A percentile compares a stretch with the other conserved stretches of the same genome.
These are phyloP conservation scores for Ophiostoma quercus DNA, from an alignment of 2,329 filamentous ascomycete genomes.

Conservation along the genomic window DNA sequence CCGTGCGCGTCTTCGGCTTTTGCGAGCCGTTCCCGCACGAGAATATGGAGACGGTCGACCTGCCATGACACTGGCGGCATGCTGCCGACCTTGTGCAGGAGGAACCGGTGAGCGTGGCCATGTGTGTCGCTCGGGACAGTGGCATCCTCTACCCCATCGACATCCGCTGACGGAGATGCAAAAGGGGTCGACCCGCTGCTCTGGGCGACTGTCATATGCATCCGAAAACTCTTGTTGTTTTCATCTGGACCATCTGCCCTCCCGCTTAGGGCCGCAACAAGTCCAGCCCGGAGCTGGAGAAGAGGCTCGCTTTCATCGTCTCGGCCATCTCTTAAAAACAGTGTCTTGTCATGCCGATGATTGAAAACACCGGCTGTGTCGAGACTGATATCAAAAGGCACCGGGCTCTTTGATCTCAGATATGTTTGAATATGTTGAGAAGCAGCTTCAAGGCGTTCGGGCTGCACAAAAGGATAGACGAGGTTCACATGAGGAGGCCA, in stretches of 20 bases:
- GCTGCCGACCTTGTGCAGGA: slow-evolving; percentile 48
- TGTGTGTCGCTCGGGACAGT: slow-evolving; percentile 33
- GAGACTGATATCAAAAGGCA: slow-evolving; percentile 34
- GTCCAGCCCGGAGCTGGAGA: slow-evolving; percentile 33
- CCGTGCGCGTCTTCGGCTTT: not conserved
- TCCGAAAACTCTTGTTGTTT: slow-evolving; percentile 31
- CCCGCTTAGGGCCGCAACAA: slow-evolving; percentile 36
- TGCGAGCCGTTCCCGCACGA: slow-evolving; percentile 44
- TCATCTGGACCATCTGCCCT: slow-evolving; percentile 16
- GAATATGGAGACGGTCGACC: slow-evolving; percentile 45
- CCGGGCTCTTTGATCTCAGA: slow-evolving; percentile 26
- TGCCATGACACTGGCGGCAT: slow-evolving; percentile 48
- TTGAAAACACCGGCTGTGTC: slow-evolving; percentile 44
- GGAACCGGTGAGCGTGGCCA: slow-evolving; percentile 43
- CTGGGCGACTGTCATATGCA: slow-evolving; percentile 59
- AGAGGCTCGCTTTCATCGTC: slow-evolving; percentile 29
- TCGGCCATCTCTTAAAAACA: slow-evolving; percentile 41
- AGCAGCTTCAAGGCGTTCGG: slow-evolving; percentile 43
- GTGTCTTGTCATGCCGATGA: slow-evolving; percentile 47
- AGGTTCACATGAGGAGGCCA: slow-evolving; percentile 66
- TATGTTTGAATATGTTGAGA: slow-evolving; percentile 38
- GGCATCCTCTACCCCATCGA: slow-evolving; percentile 41
- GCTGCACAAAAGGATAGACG: slow-evolving; percentile 58
- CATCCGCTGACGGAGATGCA: not conserved
- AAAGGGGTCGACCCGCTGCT: slow-evolving; percentile 30